A percentile compares a stretch with the other conserved stretches of the same genome.
Conservation (phyloP, 2,329 filamentous ascomycete genomes). For the Didymellaceae sp. region DNA sequence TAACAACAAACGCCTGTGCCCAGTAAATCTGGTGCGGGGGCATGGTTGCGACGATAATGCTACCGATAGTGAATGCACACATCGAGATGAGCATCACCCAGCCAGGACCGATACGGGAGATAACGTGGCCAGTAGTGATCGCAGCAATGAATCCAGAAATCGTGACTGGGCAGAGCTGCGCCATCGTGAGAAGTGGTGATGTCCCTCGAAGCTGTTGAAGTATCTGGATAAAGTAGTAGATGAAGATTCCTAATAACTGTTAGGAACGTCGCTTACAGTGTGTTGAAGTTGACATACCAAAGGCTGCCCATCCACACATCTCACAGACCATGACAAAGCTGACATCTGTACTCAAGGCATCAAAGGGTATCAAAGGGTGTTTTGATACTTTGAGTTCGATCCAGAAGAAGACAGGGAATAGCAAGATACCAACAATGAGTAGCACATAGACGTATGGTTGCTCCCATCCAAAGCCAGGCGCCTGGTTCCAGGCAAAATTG, state of each 20-base stretch:
- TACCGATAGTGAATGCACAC: constrained; percentile 43
- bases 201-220: constrained; percentile 30
- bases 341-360: constrained; percentile 56
- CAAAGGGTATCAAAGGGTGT: constrained; percentile 65
- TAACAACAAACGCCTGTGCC: constrained; percentile 46
- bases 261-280: neutral
- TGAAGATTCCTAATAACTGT: constrained; percentile 28
- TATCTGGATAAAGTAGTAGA: constrained; percentile 45
- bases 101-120: constrained; percentile 35
- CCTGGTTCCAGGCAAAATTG: constrained; percentile 73
- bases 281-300: constrained; percentile 28
- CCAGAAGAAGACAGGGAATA: constrained; percentile 63
- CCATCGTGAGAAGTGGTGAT: constrained; percentile 37
- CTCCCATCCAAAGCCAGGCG: constrained; percentile 64
- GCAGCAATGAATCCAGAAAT: constrained; percentile 43
- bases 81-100: constrained; percentile 45
- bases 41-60: constrained; percentile 49
- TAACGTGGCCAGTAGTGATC: constrained; percentile 38
- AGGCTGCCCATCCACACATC: constrained; percentile 51
- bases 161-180: constrained; percentile 34
- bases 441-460: constrained; percentile 62
- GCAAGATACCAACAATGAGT: constrained; percentile 63
- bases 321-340: constrained; percentile 64
- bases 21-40: constrained; percentile 53
- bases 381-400: constrained; percentile 55